A percentile compares a stretch with the other conserved stretches of the same genome.
Evolutionary conservation across 176 grass and related monocot species (phyloP).

Genomic region (Avena sativa): DNA sequence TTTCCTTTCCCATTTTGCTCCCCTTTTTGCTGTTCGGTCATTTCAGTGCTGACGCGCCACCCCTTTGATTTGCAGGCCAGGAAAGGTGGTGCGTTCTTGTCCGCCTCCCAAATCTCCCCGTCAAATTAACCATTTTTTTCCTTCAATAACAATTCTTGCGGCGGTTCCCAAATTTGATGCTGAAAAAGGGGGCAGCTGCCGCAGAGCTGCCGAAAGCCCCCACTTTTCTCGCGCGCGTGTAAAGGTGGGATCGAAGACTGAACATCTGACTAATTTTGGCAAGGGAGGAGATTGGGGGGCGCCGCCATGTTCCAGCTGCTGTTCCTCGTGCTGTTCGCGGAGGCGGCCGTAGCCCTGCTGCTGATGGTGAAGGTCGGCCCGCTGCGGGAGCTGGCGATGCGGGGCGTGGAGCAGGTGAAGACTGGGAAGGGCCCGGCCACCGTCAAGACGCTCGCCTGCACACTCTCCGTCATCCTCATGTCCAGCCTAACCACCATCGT

Average conservation of each 20-base stretch:
- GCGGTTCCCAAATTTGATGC: background rate
- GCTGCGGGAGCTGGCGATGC: constrained; percentile 83
- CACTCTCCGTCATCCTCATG: constrained; percentile 76
- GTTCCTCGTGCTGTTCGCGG: constrained; percentile 81
- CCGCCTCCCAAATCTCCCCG: constrained; percentile 3
- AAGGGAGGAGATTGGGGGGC: background rate
- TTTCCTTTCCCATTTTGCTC: background rate
- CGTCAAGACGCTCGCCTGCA: constrained; percentile 91
- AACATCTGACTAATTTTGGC: background rate
- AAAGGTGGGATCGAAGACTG: background rate
- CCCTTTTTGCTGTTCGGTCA: background rate
- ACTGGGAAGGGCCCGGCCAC: constrained; percentile 80
- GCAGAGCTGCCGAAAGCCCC: constrained; percentile 2
- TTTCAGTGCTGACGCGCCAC: constrained; percentile 24
- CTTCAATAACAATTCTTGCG: background rate
- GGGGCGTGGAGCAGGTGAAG: constrained; percentile 74
- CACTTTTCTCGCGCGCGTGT: background rate
- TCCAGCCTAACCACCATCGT: constrained; percentile 81
- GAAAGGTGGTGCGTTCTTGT: constrained; percentile 30
- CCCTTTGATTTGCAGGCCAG: constrained; percentile 45
- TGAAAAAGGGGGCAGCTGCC: background rate
- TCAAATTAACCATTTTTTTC: background rate
- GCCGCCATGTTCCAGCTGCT: constrained; percentile 78
- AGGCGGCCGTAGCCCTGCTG: constrained; percentile 80
- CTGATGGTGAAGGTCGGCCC: constrained; percentile 93